phyloP scores from a whole-genome alignment of 2,329 filamentous ascomycete species.

The Paecilomyces dactylethromorphus region DNA sequence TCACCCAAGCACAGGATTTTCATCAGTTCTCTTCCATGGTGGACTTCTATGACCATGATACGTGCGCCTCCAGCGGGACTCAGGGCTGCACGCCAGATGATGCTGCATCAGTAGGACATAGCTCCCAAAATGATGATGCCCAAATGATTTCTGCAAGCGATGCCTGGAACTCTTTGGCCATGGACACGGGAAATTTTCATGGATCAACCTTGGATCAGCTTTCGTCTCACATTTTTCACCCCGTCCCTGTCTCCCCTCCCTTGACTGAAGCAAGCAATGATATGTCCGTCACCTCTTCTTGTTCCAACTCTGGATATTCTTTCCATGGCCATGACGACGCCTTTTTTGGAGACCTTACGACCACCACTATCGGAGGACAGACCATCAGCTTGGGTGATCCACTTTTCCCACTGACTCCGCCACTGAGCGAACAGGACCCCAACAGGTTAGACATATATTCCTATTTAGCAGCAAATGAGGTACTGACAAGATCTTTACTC shows the following conservation, averaged over 20 bases:
- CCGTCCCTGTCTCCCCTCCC: slow-evolving; percentile 36
- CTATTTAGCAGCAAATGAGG: neutral
- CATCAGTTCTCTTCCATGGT: slow-evolving; percentile 31
- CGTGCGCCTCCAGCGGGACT: slow-evolving; percentile 22
- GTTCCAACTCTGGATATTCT: slow-evolving; percentile 32
- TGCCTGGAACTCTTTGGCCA: slow-evolving; percentile 30
- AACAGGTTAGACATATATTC: slow-evolving; percentile 29
- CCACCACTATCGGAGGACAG: slow-evolving; percentile 26
- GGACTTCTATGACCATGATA: slow-evolving; percentile 37
- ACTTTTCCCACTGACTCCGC: slow-evolving; percentile 31
- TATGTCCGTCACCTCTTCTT: slow-evolving; percentile 33
- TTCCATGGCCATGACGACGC: slow-evolving; percentile 32
- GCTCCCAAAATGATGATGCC: slow-evolving; percentile 30
- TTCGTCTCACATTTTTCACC: slow-evolving; percentile 26
- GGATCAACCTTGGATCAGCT: slow-evolving; percentile 29
- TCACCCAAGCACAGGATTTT: slow-evolving; percentile 30
- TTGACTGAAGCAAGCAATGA: slow-evolving; percentile 37
- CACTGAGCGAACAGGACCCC: slow-evolving; percentile 33
- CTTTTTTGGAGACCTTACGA: slow-evolving; percentile 28
- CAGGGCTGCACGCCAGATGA: slow-evolving; percentile 30
- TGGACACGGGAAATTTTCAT: slow-evolving; percentile 26
- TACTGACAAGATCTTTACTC: slow-evolving; percentile 6
- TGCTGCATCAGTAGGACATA: slow-evolving; percentile 29
- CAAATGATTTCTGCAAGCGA: slow-evolving; percentile 24
- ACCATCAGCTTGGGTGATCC: slow-evolving; percentile 33